Evolutionary conservation across 202 grass and related monocot genomes (phyloP).

Genomic region (Brachypodium distachyon): DNA sequence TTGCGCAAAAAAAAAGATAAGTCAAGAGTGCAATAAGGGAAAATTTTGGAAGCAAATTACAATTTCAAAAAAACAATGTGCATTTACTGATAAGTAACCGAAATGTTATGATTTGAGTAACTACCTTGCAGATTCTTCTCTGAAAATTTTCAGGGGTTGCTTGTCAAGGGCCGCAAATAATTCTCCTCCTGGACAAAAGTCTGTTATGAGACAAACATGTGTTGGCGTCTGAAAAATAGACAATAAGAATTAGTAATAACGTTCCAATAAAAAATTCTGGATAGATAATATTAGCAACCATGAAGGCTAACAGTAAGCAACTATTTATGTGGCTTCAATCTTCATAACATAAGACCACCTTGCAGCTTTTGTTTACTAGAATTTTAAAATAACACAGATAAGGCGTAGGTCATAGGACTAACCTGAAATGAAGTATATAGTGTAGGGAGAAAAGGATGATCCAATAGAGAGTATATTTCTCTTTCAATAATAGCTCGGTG

Average conservation of each 20-base stretch:
- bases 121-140: slow-evolving; percentile 92
- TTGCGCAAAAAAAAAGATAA: too few species aligned
- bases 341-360: not conserved
- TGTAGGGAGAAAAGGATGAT: slow-evolving; percentile 97
- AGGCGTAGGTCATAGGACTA: not conserved
- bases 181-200: slow-evolving; percentile 96
- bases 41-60: not conserved
- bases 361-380: slow-evolving; percentile 1
- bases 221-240: slow-evolving; percentile 76
- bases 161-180: slow-evolving; percentile 88
- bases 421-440: slow-evolving; percentile 98
- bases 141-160: slow-evolving; percentile 86
- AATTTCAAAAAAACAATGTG: not conserved
- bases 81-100: not conserved
- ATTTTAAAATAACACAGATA: slow-evolving; percentile 6
- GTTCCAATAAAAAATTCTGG: not conserved
- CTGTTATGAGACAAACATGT: slow-evolving; percentile 98
- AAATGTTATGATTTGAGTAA: not conserved
- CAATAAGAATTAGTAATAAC: slow-evolving; percentile 15
- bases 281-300: not conserved
- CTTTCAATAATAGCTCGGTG: slow-evolving; percentile 91
- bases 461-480: slow-evolving; percentile 90
- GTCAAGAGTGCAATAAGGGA: not conserved
- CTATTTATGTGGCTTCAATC: not conserved
- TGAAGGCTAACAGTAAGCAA: not conserved